Base-by-base conservation (phyloP, 208 protist genomes). In the Wallacemonas sp. region DNA sequence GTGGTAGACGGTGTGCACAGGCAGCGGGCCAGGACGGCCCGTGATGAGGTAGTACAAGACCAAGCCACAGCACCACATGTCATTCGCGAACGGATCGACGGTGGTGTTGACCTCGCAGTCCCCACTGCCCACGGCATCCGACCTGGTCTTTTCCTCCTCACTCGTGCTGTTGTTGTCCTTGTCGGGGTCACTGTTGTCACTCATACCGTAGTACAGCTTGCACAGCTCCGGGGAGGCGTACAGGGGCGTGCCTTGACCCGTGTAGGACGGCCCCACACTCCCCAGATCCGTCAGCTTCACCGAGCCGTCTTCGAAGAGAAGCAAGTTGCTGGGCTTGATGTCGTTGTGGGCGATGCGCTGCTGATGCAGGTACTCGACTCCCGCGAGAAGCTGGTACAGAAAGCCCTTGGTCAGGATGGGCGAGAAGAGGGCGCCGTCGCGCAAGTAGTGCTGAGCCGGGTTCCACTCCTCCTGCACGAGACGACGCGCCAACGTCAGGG, bases 141-240 rank as follows among this genome's bases (percentile, higher is more conserved):
- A n/a, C n/a, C n/a, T n/a, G n/a, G n/a, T n/a, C n/a, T n/a, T n/a
- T n/a, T n/a, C n/a, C n/a, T n/a, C n/a, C n/a, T n/a, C n/a, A n/a
- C n/a, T n/a, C n/a, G n/a, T n/a, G n/a, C 14, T 14, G 36, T 41
- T 41, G 36, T 41, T 41, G 36, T 41, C 14, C 14, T 41, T 41
- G 9, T 41, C 9, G 9, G 36, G 6, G 36, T 41, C 36, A 41
- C 14, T 14, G 14, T 41, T 41, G 11, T 74, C 72, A 16, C 48
- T 33, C 19, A 65, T 68, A 23, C 68, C 72, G 70, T 91, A 95
- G 52, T 90, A 95, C 60, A 76, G 62, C 46, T 72, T 72, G 61
- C 85, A 92, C 52, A 95, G 58, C 74, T 98, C 92, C 33, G 95
- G 95, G 11, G 89, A 88, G 21, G 93, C 73, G 68, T 77, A 97